These are phyloP conservation scores for Tagetes erecta DNA, from an alignment of 129 eudicot species.

Conservation along the genomic window DNA sequence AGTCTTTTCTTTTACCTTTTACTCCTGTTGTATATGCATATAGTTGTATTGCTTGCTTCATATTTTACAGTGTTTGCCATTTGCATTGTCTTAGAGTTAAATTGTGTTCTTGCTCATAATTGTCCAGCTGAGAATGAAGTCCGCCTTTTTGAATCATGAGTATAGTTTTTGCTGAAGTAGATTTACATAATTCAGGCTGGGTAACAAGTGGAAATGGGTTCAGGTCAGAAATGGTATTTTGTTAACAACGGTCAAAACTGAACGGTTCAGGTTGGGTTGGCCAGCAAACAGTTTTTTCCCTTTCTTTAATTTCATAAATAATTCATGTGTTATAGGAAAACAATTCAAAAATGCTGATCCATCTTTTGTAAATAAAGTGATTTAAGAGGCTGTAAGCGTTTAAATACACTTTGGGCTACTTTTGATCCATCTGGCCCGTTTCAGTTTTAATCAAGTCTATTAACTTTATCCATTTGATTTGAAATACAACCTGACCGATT, in stretches of 20 bases:
- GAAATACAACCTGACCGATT: neutral
- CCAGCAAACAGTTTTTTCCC: neutral
- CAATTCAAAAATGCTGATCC: neutral
- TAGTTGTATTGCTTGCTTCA: neutral
- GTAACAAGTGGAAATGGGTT: neutral
- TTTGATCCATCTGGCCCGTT: neutral
- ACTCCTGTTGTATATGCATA: neutral
- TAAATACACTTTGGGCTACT: neutral
- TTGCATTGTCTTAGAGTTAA: neutral
- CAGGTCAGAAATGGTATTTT: neutral
- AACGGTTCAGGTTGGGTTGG: neutral
- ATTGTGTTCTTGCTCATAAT: neutral
- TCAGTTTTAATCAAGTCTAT: neutral
- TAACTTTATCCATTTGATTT: neutral
- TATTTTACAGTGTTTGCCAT: neutral
- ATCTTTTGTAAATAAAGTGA: neutral
- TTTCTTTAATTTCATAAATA: neutral
- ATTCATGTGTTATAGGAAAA: neutral
- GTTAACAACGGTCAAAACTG: neutral
- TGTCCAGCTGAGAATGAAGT: neutral
- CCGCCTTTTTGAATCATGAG: neutral
- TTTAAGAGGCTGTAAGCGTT: constrained; percentile 5
- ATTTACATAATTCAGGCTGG: neutral
- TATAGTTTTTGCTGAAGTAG: neutral
- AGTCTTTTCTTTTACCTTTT: neutral